These are phyloP conservation scores for Musa acuminata DNA, from an alignment of 176 grass and related monocot species.

Conservation along the genomic window DNA sequence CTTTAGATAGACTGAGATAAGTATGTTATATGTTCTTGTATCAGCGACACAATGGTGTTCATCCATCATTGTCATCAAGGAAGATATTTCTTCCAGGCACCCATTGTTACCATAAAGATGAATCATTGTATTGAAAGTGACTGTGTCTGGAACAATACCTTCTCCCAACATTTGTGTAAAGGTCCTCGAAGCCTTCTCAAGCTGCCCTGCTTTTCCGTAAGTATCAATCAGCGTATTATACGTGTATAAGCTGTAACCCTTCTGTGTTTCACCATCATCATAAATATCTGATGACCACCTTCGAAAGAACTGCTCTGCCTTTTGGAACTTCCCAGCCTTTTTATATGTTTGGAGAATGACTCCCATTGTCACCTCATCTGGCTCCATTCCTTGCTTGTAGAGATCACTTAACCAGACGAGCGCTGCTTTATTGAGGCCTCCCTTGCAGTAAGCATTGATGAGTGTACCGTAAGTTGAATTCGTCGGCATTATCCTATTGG, in stretches of 20 bases:
- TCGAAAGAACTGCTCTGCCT: conserved; percentile 48
- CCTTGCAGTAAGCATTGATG: conserved; percentile 64
- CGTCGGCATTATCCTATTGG: conserved; percentile 28
- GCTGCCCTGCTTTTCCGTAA: conserved; percentile 59
- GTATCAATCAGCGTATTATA: conserved; percentile 89
- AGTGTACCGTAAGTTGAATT: conserved; percentile 63
- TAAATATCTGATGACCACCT: conserved; percentile 35
- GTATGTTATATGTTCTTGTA: conserved; percentile 67
- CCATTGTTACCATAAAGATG: conserved; percentile 47
- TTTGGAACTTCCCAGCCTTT: conserved; percentile 51
- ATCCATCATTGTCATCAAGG: conserved; percentile 48
- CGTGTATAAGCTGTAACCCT: conserved; percentile 47
- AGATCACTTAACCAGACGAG: conserved; percentile 68
- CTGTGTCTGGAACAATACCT: conserved; percentile 48
- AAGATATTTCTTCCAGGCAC: conserved; percentile 41
- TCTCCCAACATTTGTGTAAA: conserved; percentile 65
- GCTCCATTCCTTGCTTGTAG: conserved; percentile 61
- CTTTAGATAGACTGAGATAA: conserved; percentile 69
- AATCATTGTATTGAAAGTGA: conserved; percentile 84
- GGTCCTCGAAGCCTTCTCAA: conserved; percentile 59
- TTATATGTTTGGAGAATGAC: conserved; percentile 62
- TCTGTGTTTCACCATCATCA: conserved; percentile 16
- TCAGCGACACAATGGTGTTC: conserved; percentile 46
- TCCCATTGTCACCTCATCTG: conserved; percentile 66
- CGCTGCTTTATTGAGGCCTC: conserved; percentile 25